Evolutionary conservation across 495 filamentous ascomycete genomes (phyloP).

Genomic region (Xylaria castorea): DNA sequence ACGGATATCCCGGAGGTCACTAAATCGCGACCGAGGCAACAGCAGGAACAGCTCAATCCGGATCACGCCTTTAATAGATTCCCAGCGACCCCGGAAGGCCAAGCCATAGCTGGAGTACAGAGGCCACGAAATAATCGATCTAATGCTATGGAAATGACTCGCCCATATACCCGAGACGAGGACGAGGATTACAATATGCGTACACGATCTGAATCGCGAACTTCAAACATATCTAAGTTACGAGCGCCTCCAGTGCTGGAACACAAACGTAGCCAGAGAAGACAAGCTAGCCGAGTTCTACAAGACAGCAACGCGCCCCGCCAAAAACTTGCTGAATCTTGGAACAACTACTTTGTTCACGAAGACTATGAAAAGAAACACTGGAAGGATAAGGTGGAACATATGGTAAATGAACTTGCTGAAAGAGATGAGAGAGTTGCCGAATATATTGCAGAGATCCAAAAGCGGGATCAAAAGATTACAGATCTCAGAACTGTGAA

Average conservation of each 20-base stretch:
- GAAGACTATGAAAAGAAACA: conserved; percentile 32
- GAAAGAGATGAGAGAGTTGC: conserved; percentile 32
- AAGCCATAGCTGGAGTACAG: neutral
- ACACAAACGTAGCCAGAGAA: neutral
- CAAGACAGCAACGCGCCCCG: conserved; percentile 28
- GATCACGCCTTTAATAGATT: neutral
- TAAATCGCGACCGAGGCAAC: neutral
- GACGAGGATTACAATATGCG: conserved; percentile 14
- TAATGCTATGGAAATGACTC: neutral
- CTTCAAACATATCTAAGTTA: conserved; percentile 36
- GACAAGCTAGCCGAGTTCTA: conserved; percentile 20
- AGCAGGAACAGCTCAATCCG: neutral
- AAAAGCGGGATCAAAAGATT: conserved; percentile 34
- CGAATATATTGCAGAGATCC: conserved; percentile 32
- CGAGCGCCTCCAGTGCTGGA: conserved; percentile 21
- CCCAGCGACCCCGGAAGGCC: neutral
- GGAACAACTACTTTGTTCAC: conserved; percentile 32
- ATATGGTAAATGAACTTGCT: conserved; percentile 35
- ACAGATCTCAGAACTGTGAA: conserved; percentile 31
- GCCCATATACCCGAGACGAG: neutral
- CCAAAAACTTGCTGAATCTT: conserved; percentile 30
- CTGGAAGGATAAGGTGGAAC: conserved; percentile 35
- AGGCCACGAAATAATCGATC: neutral
- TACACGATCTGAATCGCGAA: conserved; percentile 32
- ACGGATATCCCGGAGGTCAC: neutral